Evolutionary conservation across 106 monocot species (phyloP), one percentile per base, ranked within the genome.

Genomic region (Dioscorea dumetorum): DNA sequence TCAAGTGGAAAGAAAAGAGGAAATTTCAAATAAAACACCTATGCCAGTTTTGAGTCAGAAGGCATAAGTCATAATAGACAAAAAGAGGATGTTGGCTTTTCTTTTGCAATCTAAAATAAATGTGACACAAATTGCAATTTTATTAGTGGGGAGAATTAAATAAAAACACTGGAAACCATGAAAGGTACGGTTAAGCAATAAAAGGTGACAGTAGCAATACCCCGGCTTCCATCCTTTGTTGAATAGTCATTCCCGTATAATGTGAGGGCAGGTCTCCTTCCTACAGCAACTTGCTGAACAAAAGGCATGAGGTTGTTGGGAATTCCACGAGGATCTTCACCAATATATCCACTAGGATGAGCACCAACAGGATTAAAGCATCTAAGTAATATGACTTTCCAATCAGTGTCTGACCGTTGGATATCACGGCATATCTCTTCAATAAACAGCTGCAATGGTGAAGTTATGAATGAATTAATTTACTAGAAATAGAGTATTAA

Each of bases 221-320:
- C 78, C 88, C 95, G 32, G 91, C n/a, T 95, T 32, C 95, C 95
- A 76, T 95, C 95, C 48, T 80, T 91, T 52, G 91, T 95, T 48
- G 81, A 63, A 62, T 95, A 95, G 77, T 95, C 88, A 74, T 61
- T 82, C 76, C 95, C 95, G 72, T 67, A 91, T 33, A 95, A 82
- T 33, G 83, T 86, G 59, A 95, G 84, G 23, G 81, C 72, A 63
- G 85, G 80, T 60, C 79, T 88, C 78, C 95, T 88, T 61, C 88
- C 95, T 18, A 95, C 88, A 72, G 95, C 91, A 66, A 95, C 78
- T 88, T 95, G 95, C 61, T 95, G 95, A 33, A 95, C 61, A 75
- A 79, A 95, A 48, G 95, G 95, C 95, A 95, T 95, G 33, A 95
- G 84, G 65, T 95, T 95, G 72, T 95, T 95, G 32, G 95, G 95